Conservation (phyloP, 2,329 filamentous ascomycete species). For the Ophiocordyceps australis region DNA sequence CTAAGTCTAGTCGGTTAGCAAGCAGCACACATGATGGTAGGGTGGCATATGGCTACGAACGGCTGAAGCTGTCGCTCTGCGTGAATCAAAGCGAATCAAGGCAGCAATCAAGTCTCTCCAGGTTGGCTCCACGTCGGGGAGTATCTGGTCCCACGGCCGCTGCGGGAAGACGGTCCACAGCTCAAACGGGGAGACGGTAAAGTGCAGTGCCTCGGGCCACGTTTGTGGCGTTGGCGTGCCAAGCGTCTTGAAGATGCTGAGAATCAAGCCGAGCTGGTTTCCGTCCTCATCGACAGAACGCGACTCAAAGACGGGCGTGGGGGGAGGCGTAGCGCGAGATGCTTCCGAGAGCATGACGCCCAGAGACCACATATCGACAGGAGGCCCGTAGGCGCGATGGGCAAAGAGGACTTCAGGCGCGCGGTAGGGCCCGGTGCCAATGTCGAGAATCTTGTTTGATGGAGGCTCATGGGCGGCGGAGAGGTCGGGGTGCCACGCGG, state of each 20-base stretch:
- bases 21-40: no score
- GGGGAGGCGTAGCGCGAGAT: slow-evolving; percentile 31
- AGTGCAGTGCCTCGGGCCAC: slow-evolving; percentile 63
- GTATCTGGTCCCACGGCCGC: slow-evolving; percentile 49
- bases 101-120: slow-evolving; percentile 47
- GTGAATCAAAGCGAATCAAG: slow-evolving; percentile 56
- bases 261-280: slow-evolving; percentile 76
- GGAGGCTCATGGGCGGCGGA: slow-evolving; percentile 45
- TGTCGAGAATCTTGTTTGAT: slow-evolving; percentile 66
- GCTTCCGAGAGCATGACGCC: slow-evolving; percentile 74
- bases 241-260: slow-evolving; percentile 81
- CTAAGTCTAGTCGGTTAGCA: slow-evolving; percentile 3
- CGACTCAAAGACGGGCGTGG: slow-evolving; percentile 61
- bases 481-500: slow-evolving; percentile 56
- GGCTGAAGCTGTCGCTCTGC: slow-evolving; percentile 44
- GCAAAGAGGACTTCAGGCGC: slow-evolving; percentile 85
- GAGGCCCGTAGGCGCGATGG: slow-evolving; percentile 48
- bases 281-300: slow-evolving; percentile 58
- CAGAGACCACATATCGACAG: slow-evolving; percentile 77
- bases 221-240: slow-evolving; percentile 65
- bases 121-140: slow-evolving; percentile 39
- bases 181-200: slow-evolving; percentile 68
- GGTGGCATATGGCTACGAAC: slow-evolving; percentile 6
- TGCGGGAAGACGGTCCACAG: slow-evolving; percentile 65
- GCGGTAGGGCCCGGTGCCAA: slow-evolving; percentile 83